Evolutionary conservation across 177 flowering plant genomes (phyloP).

Genomic region (Tripterygium wilfordii): DNA sequence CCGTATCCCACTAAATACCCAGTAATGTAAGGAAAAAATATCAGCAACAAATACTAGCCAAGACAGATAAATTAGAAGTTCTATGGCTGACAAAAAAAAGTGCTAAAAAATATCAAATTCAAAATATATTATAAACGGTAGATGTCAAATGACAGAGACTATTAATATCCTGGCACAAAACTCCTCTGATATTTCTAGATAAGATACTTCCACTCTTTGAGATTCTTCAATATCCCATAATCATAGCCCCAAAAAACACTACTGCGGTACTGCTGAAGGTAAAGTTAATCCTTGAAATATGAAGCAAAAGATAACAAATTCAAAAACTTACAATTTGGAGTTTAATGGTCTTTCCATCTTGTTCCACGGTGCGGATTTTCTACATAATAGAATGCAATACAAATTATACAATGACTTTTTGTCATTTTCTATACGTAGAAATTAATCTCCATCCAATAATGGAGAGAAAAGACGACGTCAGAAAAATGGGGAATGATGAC

Average conservation of each 20-base stretch:
- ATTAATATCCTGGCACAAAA: too few relatives aligned
- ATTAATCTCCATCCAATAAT: not conserved
- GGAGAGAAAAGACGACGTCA: not conserved
- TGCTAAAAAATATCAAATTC: too few relatives aligned
- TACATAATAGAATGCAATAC: slow-evolving; percentile 20
- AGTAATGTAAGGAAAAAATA: not conserved
- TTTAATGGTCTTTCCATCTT: slow-evolving; percentile 87
- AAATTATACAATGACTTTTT: too few relatives aligned
- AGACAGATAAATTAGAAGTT: too few relatives aligned
- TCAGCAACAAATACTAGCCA: not conserved
- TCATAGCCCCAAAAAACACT: too few relatives aligned
- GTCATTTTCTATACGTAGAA: not conserved
- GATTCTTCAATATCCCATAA: too few relatives aligned
- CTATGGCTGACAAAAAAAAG: not conserved
- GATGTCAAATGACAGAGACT: too few relatives aligned
- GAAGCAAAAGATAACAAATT: not conserved
- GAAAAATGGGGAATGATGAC: slow-evolving; percentile 12
- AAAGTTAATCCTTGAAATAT: too few relatives aligned
- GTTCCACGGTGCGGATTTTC: slow-evolving; percentile 94
- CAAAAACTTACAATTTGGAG: slow-evolving; percentile 68
- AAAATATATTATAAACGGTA: too few relatives aligned
- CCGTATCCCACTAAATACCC: slow-evolving; percentile 50
- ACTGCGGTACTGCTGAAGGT: too few relatives aligned
- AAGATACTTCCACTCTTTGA: too few relatives aligned
- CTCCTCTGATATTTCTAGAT: too few relatives aligned